These are phyloP conservation scores for Cryptosporidium tyzzeri DNA, from an alignment of 169 alveolate species.

Conservation along the genomic window DNA sequence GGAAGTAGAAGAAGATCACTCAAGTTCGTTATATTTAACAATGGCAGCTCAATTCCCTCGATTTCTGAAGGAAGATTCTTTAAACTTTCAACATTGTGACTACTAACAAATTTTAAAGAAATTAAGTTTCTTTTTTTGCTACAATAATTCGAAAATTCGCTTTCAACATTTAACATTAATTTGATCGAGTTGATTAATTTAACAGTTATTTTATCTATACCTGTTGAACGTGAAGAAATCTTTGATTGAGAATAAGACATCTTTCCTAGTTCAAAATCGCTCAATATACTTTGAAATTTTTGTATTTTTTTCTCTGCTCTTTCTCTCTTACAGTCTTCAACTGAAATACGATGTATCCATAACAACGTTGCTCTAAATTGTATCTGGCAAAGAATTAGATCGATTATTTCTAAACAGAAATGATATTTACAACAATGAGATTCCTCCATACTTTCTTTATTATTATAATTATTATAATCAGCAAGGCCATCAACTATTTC, in stretches of 20 bases:
- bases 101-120: constrained; percentile 42
- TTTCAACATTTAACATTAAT: background rate
- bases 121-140: constrained; percentile 29
- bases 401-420: constrained; percentile 60
- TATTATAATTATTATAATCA: constrained; percentile 18
- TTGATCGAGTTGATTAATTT: constrained; percentile 31
- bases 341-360: constrained; percentile 51
- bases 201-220: constrained; percentile 14
- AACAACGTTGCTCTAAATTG: constrained; percentile 58
- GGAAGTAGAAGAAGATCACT: constrained; percentile 61
- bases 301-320: constrained; percentile 55
- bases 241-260: background rate
- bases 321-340: constrained; percentile 57
- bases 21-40: constrained; percentile 50
- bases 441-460: background rate
- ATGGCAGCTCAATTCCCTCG: constrained; percentile 31
- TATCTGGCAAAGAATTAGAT: constrained; percentile 65
- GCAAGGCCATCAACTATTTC: constrained; percentile 29
- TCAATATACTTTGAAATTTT: constrained; percentile 31
- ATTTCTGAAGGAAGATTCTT: background rate
- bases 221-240: constrained; percentile 17
- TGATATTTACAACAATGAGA: constrained; percentile 37
- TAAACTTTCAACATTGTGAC: background rate
- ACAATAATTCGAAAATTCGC: constrained; percentile 2
- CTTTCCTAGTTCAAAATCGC: constrained; percentile 44